Evolutionary conservation across 1,139 yeast species (phyloP), one percentile per base, ranked within the genome.

Genomic region (Magnusiomyces tetraspermus): DNA sequence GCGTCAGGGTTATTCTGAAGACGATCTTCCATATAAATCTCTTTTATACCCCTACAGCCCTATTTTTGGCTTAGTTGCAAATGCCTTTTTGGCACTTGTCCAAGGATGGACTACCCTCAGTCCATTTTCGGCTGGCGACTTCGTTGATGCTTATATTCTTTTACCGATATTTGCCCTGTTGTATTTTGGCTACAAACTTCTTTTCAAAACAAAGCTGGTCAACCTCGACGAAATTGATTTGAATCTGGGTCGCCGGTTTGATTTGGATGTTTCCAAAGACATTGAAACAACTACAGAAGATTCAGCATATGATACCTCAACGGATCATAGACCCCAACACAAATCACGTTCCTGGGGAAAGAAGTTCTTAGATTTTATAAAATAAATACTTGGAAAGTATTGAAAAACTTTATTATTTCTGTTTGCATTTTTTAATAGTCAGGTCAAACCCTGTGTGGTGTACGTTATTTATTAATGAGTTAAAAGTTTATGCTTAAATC

Each of bases 81-180:
- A 79, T 60, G 57, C 74, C 1, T 75, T 82, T 55, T 70, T 82
- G 59, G 82, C 79, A 1, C 65, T 82, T 30, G 78, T 82, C 36
- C 88, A 82, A 65, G 85, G 88, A 2, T 82, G 87, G 87, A 71
- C 83, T 0, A 72, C 75, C 48, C 77, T 82, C 60, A 73, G 74
- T 53, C 88, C 89, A 0, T 82, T 80, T 60, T 52, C 73, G 51
- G 83, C 79, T 10, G 79, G 75, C 24, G 71, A 73, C 55, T 83
- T 81, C 65, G 82, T 83, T 41, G 88, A 82, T 63, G 79, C 83
- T 3, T 83, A 83, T 62, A 75, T 83, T 53, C 67, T 83, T 60
- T 64, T 83, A 26, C 87, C 88, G 3, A 68, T 81, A 44, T 80
- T 79, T 56, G 69, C 72, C 40, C 60, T 80, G 3, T 54, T 75